Conservation (phyloP, 805 yeast species). For the Vanderwaltozyma tropicalis region DNA sequence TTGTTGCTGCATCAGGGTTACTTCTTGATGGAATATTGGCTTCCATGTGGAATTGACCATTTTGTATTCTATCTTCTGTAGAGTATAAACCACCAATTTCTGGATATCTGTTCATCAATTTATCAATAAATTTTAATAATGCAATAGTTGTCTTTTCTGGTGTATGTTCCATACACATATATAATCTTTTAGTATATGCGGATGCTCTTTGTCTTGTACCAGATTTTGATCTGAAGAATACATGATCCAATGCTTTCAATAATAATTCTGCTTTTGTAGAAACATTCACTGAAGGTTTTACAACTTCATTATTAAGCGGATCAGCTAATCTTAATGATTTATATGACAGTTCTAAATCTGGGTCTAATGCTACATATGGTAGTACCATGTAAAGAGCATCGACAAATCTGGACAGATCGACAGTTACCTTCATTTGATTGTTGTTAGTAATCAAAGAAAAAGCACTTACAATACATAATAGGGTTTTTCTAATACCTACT, state of each 20-base stretch:
- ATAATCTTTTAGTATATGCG: conserved; percentile 76
- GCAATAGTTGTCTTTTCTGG: conserved; percentile 87
- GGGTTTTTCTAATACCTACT: conserved; percentile 54
- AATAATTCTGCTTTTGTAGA: conserved; percentile 83
- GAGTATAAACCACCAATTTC: conserved; percentile 67
- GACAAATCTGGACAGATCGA: conserved; percentile 75
- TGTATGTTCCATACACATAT: conserved; percentile 54
- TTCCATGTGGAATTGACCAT: conserved; percentile 65
- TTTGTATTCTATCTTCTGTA: conserved; percentile 79
- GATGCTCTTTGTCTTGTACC: conserved; percentile 58
- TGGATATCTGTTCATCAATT: conserved; percentile 60
- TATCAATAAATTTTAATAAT: conserved; percentile 64
- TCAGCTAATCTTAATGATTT: conserved; percentile 73
- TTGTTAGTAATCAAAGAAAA: conserved; percentile 77
- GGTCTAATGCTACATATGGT: conserved; percentile 59
- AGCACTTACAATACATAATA: conserved; percentile 81
- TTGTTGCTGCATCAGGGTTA: conserved; percentile 78
- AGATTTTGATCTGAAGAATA: conserved; percentile 67
- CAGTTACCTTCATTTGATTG: conserved; percentile 55
- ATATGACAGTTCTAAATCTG: conserved; percentile 79
- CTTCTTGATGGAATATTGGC: conserved; percentile 59
- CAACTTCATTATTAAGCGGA: conserved; percentile 43
- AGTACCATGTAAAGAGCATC: conserved; percentile 62
- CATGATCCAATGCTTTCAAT: conserved; percentile 63
- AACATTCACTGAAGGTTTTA: conserved; percentile 68